Evolutionary conservation across 2,329 filamentous ascomycete species (phyloP).

Genomic region (Nectriaceae sp.): DNA sequence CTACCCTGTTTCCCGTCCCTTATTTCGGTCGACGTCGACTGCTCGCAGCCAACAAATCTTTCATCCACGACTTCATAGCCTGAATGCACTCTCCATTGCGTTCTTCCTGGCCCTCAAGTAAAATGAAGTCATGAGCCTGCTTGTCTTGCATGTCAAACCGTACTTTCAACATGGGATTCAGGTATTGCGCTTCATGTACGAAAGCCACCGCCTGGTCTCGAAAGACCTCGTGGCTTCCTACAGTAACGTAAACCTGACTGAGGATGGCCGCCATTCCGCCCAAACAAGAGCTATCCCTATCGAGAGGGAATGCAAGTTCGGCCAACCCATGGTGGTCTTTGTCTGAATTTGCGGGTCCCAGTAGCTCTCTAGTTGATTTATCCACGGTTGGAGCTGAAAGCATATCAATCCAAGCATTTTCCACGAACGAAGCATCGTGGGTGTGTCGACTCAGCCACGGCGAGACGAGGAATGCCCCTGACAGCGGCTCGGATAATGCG

Average conservation of each 20-base stretch:
- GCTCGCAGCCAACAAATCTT: not conserved
- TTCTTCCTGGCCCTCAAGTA: slow-evolving; percentile 10
- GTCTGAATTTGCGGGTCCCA: not conserved
- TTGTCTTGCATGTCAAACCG: slow-evolving; percentile 1
- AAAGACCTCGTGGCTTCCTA: slow-evolving; percentile 13
- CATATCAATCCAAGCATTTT: slow-evolving; percentile 14
- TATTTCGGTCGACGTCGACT: too few relatives aligned
- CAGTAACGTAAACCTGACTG: slow-evolving; percentile 7
- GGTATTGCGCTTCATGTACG: slow-evolving; percentile 1
- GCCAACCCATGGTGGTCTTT: not conserved
- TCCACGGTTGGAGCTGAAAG: slow-evolving; percentile 5
- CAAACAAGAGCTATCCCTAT: slow-evolving; percentile 7
- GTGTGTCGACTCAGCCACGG: slow-evolving; percentile 22
- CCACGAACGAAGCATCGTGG: slow-evolving; percentile 4
- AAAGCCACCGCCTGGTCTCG: slow-evolving; percentile 7
- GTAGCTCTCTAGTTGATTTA: slow-evolving; percentile 1
- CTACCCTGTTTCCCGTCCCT: too few relatives aligned
- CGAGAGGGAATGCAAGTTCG: slow-evolving; percentile 7
- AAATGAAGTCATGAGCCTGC: slow-evolving; percentile 14
- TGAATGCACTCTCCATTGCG: slow-evolving; percentile 6
- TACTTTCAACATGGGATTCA: slow-evolving; percentile 14
- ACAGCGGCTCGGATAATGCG: slow-evolving; percentile 24
- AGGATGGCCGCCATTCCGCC: slow-evolving; percentile 5
- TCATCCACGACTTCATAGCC: slow-evolving; percentile 7
- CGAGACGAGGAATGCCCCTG: slow-evolving; percentile 33